Evolutionary conservation across 805 yeast species (phyloP), one percentile per base, ranked within the genome.

Genomic region (Pichia kluyveri): DNA sequence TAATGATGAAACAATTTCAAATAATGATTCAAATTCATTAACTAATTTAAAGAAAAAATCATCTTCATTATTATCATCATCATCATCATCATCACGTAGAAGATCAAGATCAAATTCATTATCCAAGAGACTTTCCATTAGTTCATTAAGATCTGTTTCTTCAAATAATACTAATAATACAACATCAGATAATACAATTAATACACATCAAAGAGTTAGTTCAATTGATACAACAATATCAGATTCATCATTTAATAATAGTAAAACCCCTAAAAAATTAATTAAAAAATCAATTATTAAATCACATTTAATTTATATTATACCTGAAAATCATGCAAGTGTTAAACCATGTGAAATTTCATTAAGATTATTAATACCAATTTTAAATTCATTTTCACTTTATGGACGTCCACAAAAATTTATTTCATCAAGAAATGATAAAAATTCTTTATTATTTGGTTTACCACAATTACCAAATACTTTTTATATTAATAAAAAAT

Each of bases 391-490:
- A 4, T 85, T 83, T 65, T 76, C 73, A 58, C 62, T 85, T 42
- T 85, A 85, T 57, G 95, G 95, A 9, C 71, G 93, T 54, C 93
- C 95, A 1, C 68, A 70, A 40, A 79, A 72, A 54, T 71, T 85
- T 53, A 69, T 72, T 48, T 76, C 86, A 19, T 75, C 76, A 54
- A 80, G 82, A 62, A 67, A 66, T 15, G 77, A 81, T 54, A 63
- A 68, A 18, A 57, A 68, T 1, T 80, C 87, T 1, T 60, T 85
- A 56, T 66, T 85, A 34, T 85, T 83, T 67, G 91, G 83, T 0
- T 69, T 85, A 51, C 95, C 95, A 6, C 77, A 80, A 23, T 70
- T 86, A 56, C 95, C 95, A 4, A 79, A 75, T 50, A 77, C 80
- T 32, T 76, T 79, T 55, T 81, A 82, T 52, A 58, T 85, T 43